phyloP scores from a whole-genome alignment of 2,329 filamentous ascomycete species.

The Epichloe aotearoae region DNA sequence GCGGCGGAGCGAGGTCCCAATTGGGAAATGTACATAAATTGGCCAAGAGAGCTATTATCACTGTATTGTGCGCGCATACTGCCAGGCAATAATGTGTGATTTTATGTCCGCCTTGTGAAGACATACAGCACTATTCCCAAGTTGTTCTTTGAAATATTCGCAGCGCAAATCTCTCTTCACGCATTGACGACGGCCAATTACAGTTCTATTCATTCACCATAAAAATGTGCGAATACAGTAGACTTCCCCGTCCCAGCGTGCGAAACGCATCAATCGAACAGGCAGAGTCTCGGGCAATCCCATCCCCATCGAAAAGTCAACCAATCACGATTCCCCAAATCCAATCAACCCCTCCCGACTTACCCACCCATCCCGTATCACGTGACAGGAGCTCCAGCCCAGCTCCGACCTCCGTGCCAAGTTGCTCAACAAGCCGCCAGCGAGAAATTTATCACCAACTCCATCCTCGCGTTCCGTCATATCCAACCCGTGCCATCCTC shows the following conservation, averaged over 20 bases:
- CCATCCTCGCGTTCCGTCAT: background rate
- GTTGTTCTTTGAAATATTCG: no score
- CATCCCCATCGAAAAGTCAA: background rate
- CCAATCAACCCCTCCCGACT: background rate
- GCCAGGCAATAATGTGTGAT: background rate
- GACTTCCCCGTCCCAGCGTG: no score
- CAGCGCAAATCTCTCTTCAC: no score
- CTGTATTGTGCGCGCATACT: background rate
- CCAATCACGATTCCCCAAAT: slow-evolving; percentile 2
- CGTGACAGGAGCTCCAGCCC: slow-evolving; percentile 5
- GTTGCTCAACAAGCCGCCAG: slow-evolving; percentile 10
- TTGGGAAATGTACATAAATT: background rate
- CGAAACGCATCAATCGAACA: no score
- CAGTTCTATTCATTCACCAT: no score
- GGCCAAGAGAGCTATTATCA: background rate
- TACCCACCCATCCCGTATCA: slow-evolving; percentile 1
- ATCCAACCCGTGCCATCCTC: background rate
- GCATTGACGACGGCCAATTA: no score
- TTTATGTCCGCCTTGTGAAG: background rate
- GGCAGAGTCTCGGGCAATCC: background rate
- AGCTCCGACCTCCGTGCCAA: slow-evolving; percentile 18
- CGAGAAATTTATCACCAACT: slow-evolving; percentile 34
- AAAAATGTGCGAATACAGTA: no score
- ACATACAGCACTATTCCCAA: background rate
- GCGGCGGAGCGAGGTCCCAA: background rate